Base-by-base conservation (phyloP, 352 stramenopile species). In the Phytophthora pinifolia region DNA sequence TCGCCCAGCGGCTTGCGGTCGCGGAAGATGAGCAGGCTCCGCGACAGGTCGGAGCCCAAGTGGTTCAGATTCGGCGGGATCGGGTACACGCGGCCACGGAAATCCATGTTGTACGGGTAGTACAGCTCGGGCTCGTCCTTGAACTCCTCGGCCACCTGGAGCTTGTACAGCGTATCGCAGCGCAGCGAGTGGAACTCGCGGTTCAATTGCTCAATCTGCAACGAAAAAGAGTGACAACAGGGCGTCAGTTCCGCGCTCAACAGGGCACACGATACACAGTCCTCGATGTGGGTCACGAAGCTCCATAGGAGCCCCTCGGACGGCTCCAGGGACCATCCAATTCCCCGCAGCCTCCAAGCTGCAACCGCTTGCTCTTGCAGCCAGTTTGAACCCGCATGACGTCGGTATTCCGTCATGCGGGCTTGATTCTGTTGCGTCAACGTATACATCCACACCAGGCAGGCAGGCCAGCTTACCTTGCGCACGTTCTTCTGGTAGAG, bases 51-150 rank as follows among this genome's bases (percentile, higher is more conserved):
- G 13, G 95, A 98, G 29, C 97, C 97, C 45, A 99, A 70, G 70
- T 99, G 98, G 62, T 98, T 99, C 3, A 99, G 78, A 71, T 99
- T 98, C 4, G 97, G 97, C 46, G 97, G 97, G 9, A 99, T 89
- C 45, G 98, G 97, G 67, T 99, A 99, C 50, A 98, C 97, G 42
- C 98, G 83, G 30, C 98, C 97, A 32, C 98, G 86, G 73, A 99
- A 99, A 64, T 99, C 98, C 72, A 99, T 88, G 74, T 99, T 99
- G 83, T 99, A 99, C 33, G 97, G 97, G 65, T 98, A 99, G 75
- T 98, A 99, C 20, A 99, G 89, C 54, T 88, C 87, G 13, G 97
- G 81, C 67, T 98, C 97, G 55, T 99, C 81, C 68, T 94, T 86
- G 69, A 99, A 99, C 51, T 98, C 87, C 44, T 98, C 76, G 0